Base-by-base conservation (phyloP, 2,329 filamentous ascomycete species). In the Calonectria multiphialidica region DNA sequence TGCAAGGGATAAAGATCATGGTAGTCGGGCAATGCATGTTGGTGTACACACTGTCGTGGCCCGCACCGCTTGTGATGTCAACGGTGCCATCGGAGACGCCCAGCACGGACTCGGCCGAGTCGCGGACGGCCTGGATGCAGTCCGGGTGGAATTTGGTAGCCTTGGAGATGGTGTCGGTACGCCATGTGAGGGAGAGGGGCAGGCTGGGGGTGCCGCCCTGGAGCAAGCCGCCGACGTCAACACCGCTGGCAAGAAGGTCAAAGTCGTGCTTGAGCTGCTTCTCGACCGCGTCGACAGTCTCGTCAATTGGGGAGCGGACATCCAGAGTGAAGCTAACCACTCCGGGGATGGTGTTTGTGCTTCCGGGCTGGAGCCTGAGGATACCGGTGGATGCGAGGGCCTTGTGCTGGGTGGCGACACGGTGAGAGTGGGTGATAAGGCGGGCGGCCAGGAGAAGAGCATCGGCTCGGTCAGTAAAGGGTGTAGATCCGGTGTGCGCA, bases 111-210 rank as follows among this genome's bases (percentile, higher is more conserved):
- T 82, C 82, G 0, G 91, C 90, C 40, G 91, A 90, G 57, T 88
- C 84, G 70, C 88, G 85, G 2, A 94, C 91, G 25, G 91, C 92
- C 5, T 85, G 81, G 65, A 95, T 92, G 76, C 93, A 94, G 74
- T 92, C 90, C 0, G 87, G 82, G 73, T 94, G 87, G 80, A 95
- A 95, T 28, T 87, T 88, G 0, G 91, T 88, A 0, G 91, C 91
- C 0, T 88, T 87, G 2, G 86, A 89, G 65, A 90, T 85, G 53
- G 91, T 91, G 76, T 94, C 91, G 3, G 91, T 84, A 2, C 83
- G 85, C 87, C 92, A 93, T 16, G 90, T 21, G 8, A 72, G 18
- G 1, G 62, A 63, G 21, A 74, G 23, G 13, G 70, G 72, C n/a
- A 74, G 30, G n/a, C 63, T 59, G 0, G 70, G 74, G 4, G 77